Evolutionary conservation across 1,284 basidiomycete genomes (phyloP).

Genomic region (Ustilago loliicola): DNA sequence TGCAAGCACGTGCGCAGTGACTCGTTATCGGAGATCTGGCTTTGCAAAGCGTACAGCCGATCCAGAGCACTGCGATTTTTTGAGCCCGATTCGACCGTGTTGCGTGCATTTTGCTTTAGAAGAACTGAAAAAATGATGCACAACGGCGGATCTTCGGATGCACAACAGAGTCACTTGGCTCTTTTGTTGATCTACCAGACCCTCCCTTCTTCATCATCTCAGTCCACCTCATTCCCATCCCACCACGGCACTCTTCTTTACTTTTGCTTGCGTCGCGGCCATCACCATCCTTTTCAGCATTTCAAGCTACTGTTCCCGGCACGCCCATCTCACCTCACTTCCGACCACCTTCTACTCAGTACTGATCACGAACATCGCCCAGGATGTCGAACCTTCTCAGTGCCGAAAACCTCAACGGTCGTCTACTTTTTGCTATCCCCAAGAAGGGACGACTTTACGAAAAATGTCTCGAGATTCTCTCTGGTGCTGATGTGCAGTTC

Average conservation of each 20-base stretch:
- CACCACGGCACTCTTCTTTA: not conserved
- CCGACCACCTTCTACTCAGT: too few relatives aligned
- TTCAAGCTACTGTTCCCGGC: too few relatives aligned
- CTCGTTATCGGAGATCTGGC: constrained; percentile 12
- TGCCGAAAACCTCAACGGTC: constrained; percentile 73
- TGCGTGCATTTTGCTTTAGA: constrained; percentile 8
- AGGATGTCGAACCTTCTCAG: constrained; percentile 64
- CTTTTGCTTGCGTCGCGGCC: not conserved
- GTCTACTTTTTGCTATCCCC: constrained; percentile 93
- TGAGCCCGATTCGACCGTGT: constrained; percentile 4
- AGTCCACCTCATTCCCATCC: not conserved
- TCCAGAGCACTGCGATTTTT: not conserved
- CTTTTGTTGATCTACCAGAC: not conserved
- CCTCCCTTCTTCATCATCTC: not conserved
- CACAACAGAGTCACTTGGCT: constrained; percentile 3
- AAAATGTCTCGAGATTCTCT: constrained; percentile 86
- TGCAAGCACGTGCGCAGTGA: constrained; percentile 26
- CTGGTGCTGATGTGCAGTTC: constrained; percentile 93
- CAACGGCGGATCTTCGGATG: constrained; percentile 41
- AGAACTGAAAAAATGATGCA: constrained; percentile 21
- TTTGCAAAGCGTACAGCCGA: not conserved
- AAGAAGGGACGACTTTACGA: constrained; percentile 96
- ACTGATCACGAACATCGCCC: not conserved
- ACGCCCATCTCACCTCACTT: not conserved
- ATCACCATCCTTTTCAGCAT: not conserved